phyloP scores from a whole-genome alignment of 768 basidiomycete species.

The Mycena metata region DNA sequence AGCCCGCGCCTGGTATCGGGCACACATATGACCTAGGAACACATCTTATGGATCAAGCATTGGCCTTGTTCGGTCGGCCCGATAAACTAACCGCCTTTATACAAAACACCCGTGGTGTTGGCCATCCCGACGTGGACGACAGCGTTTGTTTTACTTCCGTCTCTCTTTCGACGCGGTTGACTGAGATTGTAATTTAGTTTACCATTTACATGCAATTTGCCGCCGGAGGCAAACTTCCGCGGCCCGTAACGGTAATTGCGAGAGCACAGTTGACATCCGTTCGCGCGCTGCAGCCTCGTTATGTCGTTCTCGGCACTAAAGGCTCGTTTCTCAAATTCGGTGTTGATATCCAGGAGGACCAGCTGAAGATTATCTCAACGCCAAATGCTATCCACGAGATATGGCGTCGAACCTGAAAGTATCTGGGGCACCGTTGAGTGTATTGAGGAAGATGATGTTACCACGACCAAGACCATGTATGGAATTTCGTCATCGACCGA shows the following conservation, averaged over 20 bases:
- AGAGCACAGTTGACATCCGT: constrained; percentile 80
- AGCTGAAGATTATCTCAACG: constrained; percentile 69
- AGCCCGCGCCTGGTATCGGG: constrained; percentile 70
- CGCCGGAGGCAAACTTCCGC: constrained; percentile 53
- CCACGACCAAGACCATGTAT: constrained; percentile 54
- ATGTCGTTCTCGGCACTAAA: constrained; percentile 75
- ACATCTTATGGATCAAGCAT: constrained; percentile 32
- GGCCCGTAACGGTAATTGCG: constrained; percentile 76
- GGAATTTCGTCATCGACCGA: constrained; percentile 26
- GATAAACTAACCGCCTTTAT: constrained; percentile 75
- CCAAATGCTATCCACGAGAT: constrained; percentile 62
- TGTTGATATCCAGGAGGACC: constrained; percentile 84
- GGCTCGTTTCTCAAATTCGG: constrained; percentile 84
- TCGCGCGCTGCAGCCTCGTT: constrained; percentile 76
- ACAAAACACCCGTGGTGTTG: constrained; percentile 77
- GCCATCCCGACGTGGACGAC: constrained; percentile 76
- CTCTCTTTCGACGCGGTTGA: neutral
- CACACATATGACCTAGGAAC: constrained; percentile 75
- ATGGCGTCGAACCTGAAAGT: constrained; percentile 73
- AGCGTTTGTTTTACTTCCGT: constrained; percentile 55
- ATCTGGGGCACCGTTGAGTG: constrained; percentile 76
- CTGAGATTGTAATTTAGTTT: constrained; percentile 52
- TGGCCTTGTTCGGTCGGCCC: constrained; percentile 84
- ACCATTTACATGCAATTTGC: constrained; percentile 67
- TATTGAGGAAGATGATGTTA: constrained; percentile 61